Conservation (phyloP, 148 eudicot species). For the Vaccinium darrowii region DNA sequence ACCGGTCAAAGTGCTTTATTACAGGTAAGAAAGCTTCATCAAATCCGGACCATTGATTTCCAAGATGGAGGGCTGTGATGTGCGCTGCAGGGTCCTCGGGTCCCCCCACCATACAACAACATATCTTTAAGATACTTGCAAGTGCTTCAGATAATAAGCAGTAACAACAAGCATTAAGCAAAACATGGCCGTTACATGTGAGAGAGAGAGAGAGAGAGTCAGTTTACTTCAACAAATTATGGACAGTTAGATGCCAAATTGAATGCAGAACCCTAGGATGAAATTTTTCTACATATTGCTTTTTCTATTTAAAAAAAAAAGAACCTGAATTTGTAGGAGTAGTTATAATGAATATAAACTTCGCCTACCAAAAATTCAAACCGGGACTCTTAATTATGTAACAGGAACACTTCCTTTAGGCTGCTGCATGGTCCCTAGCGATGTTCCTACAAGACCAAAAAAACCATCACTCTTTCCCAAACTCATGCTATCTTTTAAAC, state of each 20-base stretch:
- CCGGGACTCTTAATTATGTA: conserved; percentile 8
- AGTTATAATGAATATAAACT: conserved; percentile 6
- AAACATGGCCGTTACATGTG: not conserved
- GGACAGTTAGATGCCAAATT: conserved; percentile 14
- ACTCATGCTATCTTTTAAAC: not conserved
- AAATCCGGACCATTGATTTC: too few relatives aligned
- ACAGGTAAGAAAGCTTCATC: too few relatives aligned
- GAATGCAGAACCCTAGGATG: conserved; percentile 16
- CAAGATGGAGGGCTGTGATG: too few relatives aligned
- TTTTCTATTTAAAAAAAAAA: conserved; percentile 10
- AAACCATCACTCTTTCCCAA: not conserved
- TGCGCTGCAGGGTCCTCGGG: too few relatives aligned
- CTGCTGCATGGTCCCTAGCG: conserved; percentile 23
- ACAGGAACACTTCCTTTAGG: conserved; percentile 32
- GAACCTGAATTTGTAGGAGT: conserved; percentile 7
- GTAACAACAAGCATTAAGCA: not conserved
- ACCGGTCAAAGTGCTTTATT: too few relatives aligned
- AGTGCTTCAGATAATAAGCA: not conserved
- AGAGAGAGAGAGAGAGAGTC: not conserved
- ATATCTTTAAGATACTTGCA: not conserved
- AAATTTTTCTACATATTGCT: conserved; percentile 3
- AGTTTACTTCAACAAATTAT: conserved; percentile 11
- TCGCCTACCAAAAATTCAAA: conserved; percentile 22
- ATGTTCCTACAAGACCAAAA: conserved; percentile 26
- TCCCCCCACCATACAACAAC: not conserved